Evolutionary conservation across 2,329 filamentous ascomycete genomes (phyloP).

Genomic region (Colletotrichum sp.): DNA sequence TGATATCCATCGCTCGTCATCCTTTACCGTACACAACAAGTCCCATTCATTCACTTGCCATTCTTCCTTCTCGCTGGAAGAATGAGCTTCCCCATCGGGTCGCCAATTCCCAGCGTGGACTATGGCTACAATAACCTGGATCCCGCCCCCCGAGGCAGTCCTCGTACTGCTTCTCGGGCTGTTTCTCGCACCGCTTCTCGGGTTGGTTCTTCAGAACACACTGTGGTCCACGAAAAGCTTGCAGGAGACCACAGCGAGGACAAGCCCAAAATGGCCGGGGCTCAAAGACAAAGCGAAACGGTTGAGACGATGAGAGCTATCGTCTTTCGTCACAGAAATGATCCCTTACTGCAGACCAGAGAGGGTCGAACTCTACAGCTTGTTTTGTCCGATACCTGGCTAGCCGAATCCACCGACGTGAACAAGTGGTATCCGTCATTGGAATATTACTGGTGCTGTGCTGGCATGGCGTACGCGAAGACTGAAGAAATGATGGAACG

Average conservation of each 20-base stretch:
- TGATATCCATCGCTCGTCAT: neutral
- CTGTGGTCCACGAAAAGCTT: neutral
- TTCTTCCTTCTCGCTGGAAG: neutral
- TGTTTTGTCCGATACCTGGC: neutral
- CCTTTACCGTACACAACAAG: neutral
- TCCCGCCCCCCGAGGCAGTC: neutral
- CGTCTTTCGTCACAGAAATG: neutral
- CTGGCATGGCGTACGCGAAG: neutral
- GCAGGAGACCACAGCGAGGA: neutral
- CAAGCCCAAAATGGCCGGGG: neutral
- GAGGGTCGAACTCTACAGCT: neutral
- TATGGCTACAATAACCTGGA: neutral
- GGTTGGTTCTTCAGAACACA: neutral
- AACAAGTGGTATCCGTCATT: neutral
- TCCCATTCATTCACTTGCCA: neutral
- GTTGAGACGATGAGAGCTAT: neutral
- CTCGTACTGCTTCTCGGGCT: neutral
- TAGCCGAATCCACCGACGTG: neutral
- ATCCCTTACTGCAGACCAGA: neutral
- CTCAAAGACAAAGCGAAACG: neutral
- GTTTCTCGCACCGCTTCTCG: neutral
- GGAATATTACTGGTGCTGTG: neutral
- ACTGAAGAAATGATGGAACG: constrained; percentile 9
- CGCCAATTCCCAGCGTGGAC: neutral
- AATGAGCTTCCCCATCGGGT: neutral